A percentile compares a stretch with the other conserved stretches of the same genome.
Evolutionary conservation across 208 protist species (phyloP).

Genomic region (Tritrichomonas musculus): DNA sequence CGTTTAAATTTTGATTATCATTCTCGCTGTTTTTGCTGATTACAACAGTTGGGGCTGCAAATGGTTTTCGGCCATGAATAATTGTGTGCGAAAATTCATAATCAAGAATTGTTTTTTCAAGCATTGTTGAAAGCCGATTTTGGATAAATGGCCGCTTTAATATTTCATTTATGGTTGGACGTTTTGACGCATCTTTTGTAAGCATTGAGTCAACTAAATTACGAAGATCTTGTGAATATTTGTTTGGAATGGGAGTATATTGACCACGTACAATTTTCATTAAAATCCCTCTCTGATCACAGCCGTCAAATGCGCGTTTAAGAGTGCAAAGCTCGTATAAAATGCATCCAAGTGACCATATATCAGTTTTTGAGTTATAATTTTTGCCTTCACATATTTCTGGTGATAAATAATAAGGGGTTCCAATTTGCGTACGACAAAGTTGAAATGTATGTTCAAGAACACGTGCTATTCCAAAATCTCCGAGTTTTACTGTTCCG

Average conservation of each 20-base stretch:
- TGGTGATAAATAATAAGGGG: slow-evolving; percentile 31
- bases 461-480: slow-evolving; percentile 59
- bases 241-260: not conserved
- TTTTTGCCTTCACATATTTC: slow-evolving; percentile 22
- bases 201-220: not conserved
- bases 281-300: not conserved
- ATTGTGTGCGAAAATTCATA: slow-evolving; percentile 11
- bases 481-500: slow-evolving; percentile 57
- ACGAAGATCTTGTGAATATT: not conserved
- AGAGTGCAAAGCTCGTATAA: slow-evolving; percentile 21
- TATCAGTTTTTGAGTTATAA: slow-evolving; percentile 23
- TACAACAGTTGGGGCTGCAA: not conserved
- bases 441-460: not conserved
- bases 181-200: not conserved
- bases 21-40: not conserved
- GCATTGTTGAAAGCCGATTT: not conserved
- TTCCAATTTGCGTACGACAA: slow-evolving; percentile 18
- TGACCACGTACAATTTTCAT: not conserved
- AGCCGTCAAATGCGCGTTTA: not conserved
- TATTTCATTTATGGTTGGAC: slow-evolving; percentile 8
- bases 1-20: not conserved
- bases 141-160: not conserved
- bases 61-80: not conserved
- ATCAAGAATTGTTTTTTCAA: not conserved
- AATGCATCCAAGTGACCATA: slow-evolving; percentile 28